Evolutionary conservation across 2,329 filamentous ascomycete species (phyloP), one percentile per base, ranked within the genome.

Genomic region (Monilinia aucupariae): DNA sequence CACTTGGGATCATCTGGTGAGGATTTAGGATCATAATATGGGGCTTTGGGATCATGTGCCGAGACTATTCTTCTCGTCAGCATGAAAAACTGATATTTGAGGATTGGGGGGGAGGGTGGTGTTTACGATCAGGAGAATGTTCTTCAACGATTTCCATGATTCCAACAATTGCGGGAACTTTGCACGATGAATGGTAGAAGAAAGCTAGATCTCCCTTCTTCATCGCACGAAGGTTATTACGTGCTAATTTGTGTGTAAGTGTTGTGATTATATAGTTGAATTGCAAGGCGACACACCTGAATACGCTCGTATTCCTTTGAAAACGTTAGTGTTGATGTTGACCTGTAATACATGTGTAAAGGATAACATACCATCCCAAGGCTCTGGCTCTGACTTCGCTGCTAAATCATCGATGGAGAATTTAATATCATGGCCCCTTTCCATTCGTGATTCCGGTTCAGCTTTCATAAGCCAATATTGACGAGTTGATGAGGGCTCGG

Each of bases 151-250:
- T 89, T 71, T 94, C 89, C 89, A 96, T 92, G 22, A 88, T 84
- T 1, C 92, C 92, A 1, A 88, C 91, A 54, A 97, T 91, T 2
- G 90, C 93, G 0, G 92, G 92, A 30, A 88, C 84, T 74, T 96
- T 96, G 77, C 90, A 94, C 71, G 94, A 96, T 53, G 90, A 96
- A 76, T 97, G 93, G 74, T 97, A 97, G 78, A 99, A 97, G 78
- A 99, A 97, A 32, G 92, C 92, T 39, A 92, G 81, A 73, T 99
- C 94, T 58, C 92, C 92, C 62, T 87, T 86, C 70, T 90, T 92
- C 94, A 99, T 99, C 10, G 86, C 84, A 37, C 90, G 85, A 77
- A 99, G 87, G 74, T 97, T 91, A 72, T 97, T 97, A 32, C 91
- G 85, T 8, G 93, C 93, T 76, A 74, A 22, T 72, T 74, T 72